These are phyloP conservation scores for Ophiostoma perfectum DNA, from an alignment of 2,329 filamentous ascomycete genomes.

Conservation along the genomic window DNA sequence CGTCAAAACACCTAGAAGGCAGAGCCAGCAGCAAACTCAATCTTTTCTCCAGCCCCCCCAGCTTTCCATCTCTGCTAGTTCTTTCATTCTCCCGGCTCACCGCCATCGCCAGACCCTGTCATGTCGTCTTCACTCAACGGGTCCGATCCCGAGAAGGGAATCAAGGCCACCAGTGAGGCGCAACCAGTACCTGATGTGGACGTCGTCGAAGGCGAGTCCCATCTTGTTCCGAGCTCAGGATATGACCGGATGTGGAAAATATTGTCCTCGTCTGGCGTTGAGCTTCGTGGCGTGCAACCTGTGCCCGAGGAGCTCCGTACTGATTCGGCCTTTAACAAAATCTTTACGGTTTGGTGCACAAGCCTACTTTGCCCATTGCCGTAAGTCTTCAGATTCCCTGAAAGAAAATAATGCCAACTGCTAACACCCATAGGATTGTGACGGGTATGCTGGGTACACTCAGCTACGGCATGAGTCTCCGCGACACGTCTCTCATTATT, in stretches of 20 bases:
- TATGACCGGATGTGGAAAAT: neutral
- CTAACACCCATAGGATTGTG: neutral
- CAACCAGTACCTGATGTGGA: neutral
- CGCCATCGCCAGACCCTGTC: neutral
- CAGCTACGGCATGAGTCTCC: constrained; percentile 45
- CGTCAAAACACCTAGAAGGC: too few relatives aligned
- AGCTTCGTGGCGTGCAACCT: constrained; percentile 12
- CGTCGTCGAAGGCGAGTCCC: neutral
- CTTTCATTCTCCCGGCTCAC: too few relatives aligned
- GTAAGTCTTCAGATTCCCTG: neutral
- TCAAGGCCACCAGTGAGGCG: neutral
- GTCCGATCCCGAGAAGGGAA: constrained; percentile 5
- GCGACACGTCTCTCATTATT: constrained; percentile 54
- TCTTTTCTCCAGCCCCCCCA: too few relatives aligned
- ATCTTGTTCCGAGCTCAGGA: neutral
- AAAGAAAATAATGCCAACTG: too few relatives aligned
- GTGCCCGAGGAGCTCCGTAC: constrained; percentile 6
- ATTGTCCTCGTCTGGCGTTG: neutral
- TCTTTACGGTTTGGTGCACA: constrained; percentile 5
- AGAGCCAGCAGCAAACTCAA: too few relatives aligned
- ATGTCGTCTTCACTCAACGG: neutral
- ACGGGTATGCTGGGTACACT: constrained; percentile 55
- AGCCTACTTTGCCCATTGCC: constrained; percentile 9
- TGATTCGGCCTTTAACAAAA: neutral
- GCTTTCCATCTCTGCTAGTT: too few relatives aligned